Evolutionary conservation across 2,329 filamentous ascomycete species (phyloP), one percentile per base, ranked within the genome.

Genomic region (Phoma sp.): DNA sequence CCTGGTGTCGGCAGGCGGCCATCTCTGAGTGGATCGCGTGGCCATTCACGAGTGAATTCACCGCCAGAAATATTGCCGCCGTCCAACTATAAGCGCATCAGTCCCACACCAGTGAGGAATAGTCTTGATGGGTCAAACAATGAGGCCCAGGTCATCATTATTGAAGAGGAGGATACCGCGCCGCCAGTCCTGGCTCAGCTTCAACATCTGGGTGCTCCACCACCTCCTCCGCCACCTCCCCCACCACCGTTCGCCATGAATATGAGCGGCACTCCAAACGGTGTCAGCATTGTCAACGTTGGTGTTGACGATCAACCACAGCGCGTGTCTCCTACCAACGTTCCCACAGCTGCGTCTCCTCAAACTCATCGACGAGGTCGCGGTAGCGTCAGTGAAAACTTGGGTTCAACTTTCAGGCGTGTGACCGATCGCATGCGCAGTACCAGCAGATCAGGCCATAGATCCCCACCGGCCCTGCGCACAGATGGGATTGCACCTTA

Each of bases 361-460:
- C 72, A 72, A 29, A 72, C 74, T 65, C 82, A 81, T 52, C 80
- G 82, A 65, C 80, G 80, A 35, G 79, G 83, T 13, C 81, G 81
- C 18, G 77, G 80, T 48, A 86, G 82, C 64, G 80, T 82, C 30
- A 84, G 83, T 61, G 84, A 86, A 47, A 83, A 79, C 53, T 78
- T 87, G 32, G 80, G 82, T 25, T 83, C 79, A 61, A 73, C 71
- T 10, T 75, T 77, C 58, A 72, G 73, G 49, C 63, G 72, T 50
- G 76, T 86, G 18, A 81, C 82, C 3, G 82, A 82, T n/a, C 79
- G 83, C 22, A 84, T 86, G 79, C 79, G 84, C 35, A 85, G 80
- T 66, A 82, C 77, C 45, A 83, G 80, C 58, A 80, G 84, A 48
- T 81, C 79, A 36, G 77, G 82, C 24, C 75, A 76, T 49, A 81